A percentile compares a stretch with the other conserved stretches of the same genome.
These are phyloP conservation scores for Solanum clarkiae DNA, from an alignment of 257 asterid species.

Conservation along the genomic window DNA sequence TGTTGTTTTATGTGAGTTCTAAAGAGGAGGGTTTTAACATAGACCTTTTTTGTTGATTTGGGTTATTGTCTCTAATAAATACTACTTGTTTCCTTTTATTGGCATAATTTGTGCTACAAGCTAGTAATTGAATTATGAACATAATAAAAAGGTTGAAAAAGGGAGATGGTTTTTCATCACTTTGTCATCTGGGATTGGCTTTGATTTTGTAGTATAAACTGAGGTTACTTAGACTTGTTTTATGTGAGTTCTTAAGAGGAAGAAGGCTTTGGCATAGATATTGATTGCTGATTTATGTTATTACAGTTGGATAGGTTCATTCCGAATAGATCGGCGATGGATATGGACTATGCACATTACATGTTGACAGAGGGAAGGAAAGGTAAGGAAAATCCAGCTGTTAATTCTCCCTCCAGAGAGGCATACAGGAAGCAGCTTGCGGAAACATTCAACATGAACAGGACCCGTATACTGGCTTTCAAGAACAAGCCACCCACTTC, in stretches of 20 bases:
- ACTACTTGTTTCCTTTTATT: not conserved
- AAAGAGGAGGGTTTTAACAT: not conserved
- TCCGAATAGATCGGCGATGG: conserved; percentile 73
- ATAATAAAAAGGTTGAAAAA: not conserved
- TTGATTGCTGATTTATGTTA: not conserved
- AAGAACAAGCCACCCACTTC: conserved; percentile 60
- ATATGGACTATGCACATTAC: conserved; percentile 55
- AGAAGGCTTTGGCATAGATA: not conserved
- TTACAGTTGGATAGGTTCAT: conserved; percentile 72
- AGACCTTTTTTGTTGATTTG: not conserved
- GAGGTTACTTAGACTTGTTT: not conserved
- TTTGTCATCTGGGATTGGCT: not conserved
- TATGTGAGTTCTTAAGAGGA: not conserved
- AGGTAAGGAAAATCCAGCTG: conserved; percentile 63
- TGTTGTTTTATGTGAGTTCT: not conserved
- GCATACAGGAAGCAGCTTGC: conserved; percentile 69
- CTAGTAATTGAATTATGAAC: not conserved
- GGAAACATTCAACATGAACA: conserved; percentile 58
- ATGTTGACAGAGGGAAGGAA: conserved; percentile 57
- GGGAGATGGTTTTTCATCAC: not conserved
- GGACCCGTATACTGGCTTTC: conserved; percentile 59
- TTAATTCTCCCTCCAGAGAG: conserved; percentile 42
- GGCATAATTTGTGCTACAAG: not conserved
- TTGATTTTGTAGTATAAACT: not conserved
- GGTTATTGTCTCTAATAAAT: not conserved